A percentile compares a stretch with the other conserved stretches of the same genome.
These are phyloP conservation scores for Hypoxylon rickii DNA, from an alignment of 495 filamentous ascomycete species.

Conservation along the genomic window DNA sequence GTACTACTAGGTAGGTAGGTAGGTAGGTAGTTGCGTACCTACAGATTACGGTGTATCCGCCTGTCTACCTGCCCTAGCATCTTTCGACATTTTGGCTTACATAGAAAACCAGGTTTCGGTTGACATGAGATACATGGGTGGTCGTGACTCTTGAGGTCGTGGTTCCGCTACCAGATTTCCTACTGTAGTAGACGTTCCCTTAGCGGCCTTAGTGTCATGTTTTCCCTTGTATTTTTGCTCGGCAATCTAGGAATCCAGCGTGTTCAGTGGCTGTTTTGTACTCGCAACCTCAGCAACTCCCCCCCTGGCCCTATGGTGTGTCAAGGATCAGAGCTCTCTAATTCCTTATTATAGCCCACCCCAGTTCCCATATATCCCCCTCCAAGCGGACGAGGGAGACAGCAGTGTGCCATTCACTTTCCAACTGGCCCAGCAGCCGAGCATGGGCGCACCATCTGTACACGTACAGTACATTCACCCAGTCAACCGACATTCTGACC, in stretches of 20 bases:
- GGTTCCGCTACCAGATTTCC: conserved; percentile 28
- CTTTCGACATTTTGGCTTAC: conserved; percentile 23
- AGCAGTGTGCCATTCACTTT: conserved; percentile 37
- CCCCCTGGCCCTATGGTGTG: conserved; percentile 48
- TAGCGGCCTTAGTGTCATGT: conserved; percentile 34
- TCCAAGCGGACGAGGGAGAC: conserved; percentile 40
- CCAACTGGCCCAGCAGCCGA: conserved; percentile 37
- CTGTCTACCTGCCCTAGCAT: conserved; percentile 8
- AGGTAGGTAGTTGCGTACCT: not conserved
- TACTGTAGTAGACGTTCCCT: conserved; percentile 22
- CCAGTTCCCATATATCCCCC: conserved; percentile 49
- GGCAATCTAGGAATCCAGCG: conserved; percentile 42
- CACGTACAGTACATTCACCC: conserved; percentile 34
- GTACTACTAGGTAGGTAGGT: not conserved
- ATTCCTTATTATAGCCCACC: conserved; percentile 50
- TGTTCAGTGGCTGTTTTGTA: conserved; percentile 38
- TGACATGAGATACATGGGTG: conserved; percentile 7
- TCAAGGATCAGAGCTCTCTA: conserved; percentile 46
- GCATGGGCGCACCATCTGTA: conserved; percentile 39
- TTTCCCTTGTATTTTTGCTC: conserved; percentile 36
- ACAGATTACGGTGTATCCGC: not conserved
- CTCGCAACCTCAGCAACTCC: conserved; percentile 39
- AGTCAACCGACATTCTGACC: conserved; percentile 42
- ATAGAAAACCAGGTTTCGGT: conserved; percentile 24
- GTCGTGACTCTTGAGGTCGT: conserved; percentile 15